A percentile compares a stretch with the other conserved stretches of the same genome.
These are phyloP conservation scores for Moniliella sp. DNA, from an alignment of 1,284 basidiomycete species.

Conservation along the genomic window DNA sequence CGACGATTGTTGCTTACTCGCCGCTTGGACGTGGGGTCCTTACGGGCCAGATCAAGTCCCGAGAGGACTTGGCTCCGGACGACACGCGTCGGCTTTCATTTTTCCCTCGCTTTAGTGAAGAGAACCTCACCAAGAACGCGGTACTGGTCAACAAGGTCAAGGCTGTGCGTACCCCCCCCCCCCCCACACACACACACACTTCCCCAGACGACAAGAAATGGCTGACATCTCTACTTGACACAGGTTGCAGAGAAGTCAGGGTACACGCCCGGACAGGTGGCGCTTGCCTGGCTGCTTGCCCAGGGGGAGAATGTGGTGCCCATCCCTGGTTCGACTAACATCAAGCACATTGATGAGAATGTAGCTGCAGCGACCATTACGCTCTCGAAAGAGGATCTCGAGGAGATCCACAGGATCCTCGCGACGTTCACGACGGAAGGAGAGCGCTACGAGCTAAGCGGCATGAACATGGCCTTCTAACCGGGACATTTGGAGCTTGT, in stretches of 20 bases:
- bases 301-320: constrained; percentile 7
- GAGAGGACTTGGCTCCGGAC: constrained; percentile 8
- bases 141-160: constrained; percentile 9
- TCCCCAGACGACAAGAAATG: too few relatives aligned
- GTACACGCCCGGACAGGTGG: constrained; percentile 13
- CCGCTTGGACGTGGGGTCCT: constrained; percentile 14
- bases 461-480: constrained; percentile 4
- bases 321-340: constrained; percentile 13
- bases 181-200: too few relatives aligned
- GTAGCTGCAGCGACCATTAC: constrained; percentile 7
- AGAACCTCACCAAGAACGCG: constrained; percentile 14
- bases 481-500: too few relatives aligned
- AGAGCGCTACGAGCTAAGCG: constrained; percentile 5
- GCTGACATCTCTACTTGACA: neutral
- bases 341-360: constrained; percentile 13
- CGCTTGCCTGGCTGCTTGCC: constrained; percentile 11
- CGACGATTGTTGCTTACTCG: constrained; percentile 11
- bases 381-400: constrained; percentile 6
- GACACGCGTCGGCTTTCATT: constrained; percentile 13
- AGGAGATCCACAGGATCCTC: constrained; percentile 11
- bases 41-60: constrained; percentile 8
- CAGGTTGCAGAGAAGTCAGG: constrained; percentile 12
- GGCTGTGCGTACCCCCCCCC: too few relatives aligned
- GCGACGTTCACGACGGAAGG: constrained; percentile 16
- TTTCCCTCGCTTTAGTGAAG: constrained; percentile 12